These are phyloP conservation scores for Mikania micrantha DNA, from an alignment of 129 eudicot genomes.

Conservation along the genomic window DNA sequence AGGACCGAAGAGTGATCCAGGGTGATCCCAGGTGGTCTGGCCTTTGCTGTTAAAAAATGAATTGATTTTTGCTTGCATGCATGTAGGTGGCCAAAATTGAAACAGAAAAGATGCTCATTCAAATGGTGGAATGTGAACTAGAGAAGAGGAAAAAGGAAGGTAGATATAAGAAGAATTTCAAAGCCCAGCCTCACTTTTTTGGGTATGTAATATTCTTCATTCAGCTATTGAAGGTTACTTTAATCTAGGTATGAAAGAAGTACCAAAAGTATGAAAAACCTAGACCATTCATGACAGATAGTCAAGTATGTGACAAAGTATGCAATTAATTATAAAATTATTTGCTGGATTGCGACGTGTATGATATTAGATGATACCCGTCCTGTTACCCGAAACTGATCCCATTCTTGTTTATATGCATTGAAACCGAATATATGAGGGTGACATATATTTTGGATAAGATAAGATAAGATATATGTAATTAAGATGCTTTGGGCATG, in stretches of 20 bases:
- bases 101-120: conserved; percentile 95
- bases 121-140: conserved; percentile 86
- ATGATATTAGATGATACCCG: not conserved
- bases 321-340: no score
- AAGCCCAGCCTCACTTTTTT: conserved; percentile 88
- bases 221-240: not conserved
- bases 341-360: not conserved
- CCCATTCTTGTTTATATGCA: not conserved
- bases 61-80: not conserved
- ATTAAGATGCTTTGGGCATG: no score
- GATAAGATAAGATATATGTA: no score
- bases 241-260: not conserved
- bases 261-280: not conserved
- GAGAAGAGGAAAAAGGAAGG: conserved; percentile 54
- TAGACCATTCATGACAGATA: no score
- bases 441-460: not conserved
- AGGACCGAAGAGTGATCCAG: no score
- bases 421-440: no score
- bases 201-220: conserved; percentile 48
- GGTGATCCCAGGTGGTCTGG: no score
- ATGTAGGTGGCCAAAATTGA: conserved; percentile 90
- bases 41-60: no score
- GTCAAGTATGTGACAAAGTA: no score
- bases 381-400: not conserved
- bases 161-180: conserved; percentile 50